These are phyloP conservation scores for Penicillium coffeae DNA, from an alignment of 495 filamentous ascomycete genomes.

Conservation along the genomic window DNA sequence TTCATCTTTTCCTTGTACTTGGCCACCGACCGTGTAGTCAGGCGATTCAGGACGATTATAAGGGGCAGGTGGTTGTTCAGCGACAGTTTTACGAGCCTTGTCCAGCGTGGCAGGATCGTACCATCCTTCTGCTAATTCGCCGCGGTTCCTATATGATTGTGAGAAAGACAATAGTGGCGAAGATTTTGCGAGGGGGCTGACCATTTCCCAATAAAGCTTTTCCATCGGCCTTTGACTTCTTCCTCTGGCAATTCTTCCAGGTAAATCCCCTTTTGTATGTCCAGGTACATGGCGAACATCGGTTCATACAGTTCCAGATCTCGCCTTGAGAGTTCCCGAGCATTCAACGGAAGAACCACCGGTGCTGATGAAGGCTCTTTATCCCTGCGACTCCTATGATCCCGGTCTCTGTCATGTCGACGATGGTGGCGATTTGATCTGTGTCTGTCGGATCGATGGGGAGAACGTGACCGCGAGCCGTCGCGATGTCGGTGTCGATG, in stretches of 20 bases:
- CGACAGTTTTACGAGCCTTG: conserved; percentile 38
- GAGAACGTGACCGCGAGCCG: conserved; percentile 26
- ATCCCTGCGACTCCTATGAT: conserved; percentile 8
- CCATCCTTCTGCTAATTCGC: conserved; percentile 90
- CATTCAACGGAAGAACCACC: conserved; percentile 59
- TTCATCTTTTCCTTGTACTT: not conserved
- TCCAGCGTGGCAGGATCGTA: conserved; percentile 70
- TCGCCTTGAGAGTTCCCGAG: conserved; percentile 58
- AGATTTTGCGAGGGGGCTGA: conserved; percentile 37
- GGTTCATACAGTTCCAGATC: conserved; percentile 61
- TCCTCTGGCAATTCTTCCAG: conserved; percentile 61
- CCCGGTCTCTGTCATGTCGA: conserved; percentile 8
- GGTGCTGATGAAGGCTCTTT: conserved; percentile 16
- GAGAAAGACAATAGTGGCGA: not conserved
- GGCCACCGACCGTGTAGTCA: conserved; percentile 18
- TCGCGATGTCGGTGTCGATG: conserved; percentile 22
- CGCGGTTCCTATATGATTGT: conserved; percentile 66
- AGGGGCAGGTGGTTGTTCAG: conserved; percentile 3
- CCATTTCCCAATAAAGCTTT: conserved; percentile 90
- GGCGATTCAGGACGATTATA: conserved; percentile 21
- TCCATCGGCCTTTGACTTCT: conserved; percentile 82
- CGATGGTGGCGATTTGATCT: conserved; percentile 19
- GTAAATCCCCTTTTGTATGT: conserved; percentile 75
- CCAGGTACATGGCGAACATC: conserved; percentile 82
- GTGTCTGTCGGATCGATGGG: conserved; percentile 24